Evolutionary conservation across 768 basidiomycete species (phyloP), one percentile per base, ranked within the genome.

Genomic region (Rhizopogon roseolus): DNA sequence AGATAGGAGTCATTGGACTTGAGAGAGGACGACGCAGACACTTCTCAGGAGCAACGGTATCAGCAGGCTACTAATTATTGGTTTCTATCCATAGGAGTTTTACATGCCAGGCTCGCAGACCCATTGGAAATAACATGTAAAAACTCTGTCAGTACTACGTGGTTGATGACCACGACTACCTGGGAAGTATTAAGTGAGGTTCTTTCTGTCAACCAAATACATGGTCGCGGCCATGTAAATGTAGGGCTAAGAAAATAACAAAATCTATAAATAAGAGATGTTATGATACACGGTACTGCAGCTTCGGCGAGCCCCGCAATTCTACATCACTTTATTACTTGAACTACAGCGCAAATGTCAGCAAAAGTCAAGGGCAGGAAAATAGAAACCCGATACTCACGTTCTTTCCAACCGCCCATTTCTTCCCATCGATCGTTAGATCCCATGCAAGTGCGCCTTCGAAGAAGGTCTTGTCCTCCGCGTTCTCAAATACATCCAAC

Each of bases 371-470:
- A 49, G 17, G 14, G 28, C 43, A 25, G 39, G 43, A 52, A 40
- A 28, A 44, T n/a, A 52, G 34, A 22, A 22, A 22, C 22, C 22
- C 22, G 28, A 27, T 13, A 81, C 90, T 76, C 68, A 92, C 88
- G 69, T 85, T 88, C 80, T 92, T 92, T 60, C 90, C 90, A 73
- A 95, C 94, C 46, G 73, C 85, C 91, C 92, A 97, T 69, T 82
- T 81, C 82, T 91, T 93, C 29, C 88, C 96, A 60, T 86, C 85
- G 53, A 97, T 62, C 73, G 87, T 84, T 56, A 96, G 73, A 75
- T 96, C 93, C 96, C 96, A 98, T 45, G 93, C 90, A 61, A 96
- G 81, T 25, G 90, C 90, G 61, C 79, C 88, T 79, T 93, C 92
- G 66, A 98, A 94, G 83, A 89, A 95, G 56, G 77, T 77, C 78